Conservation (phyloP, 225 moss, liverwort and hornwort species). For the Lunularia cruciata region DNA sequence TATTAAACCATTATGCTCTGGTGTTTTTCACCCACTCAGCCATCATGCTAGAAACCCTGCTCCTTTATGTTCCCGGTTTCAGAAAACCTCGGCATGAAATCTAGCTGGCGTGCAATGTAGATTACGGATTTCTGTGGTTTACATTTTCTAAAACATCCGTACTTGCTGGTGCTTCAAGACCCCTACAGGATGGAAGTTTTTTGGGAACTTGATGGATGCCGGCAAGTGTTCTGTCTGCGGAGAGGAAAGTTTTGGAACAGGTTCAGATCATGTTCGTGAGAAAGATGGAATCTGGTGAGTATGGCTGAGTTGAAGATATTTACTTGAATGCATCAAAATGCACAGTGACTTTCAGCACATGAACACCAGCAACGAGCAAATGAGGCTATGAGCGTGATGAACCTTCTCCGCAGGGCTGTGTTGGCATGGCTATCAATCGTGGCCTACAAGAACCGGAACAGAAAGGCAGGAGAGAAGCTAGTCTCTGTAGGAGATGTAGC, state of each 20-base stretch:
- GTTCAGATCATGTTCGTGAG: constrained; percentile 92
- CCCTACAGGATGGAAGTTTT: constrained; percentile 96
- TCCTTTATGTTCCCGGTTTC: no score
- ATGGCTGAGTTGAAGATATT: not conserved
- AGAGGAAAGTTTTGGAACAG: constrained; percentile 96
- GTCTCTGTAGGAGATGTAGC: constrained; percentile 77
- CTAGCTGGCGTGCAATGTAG: no score
- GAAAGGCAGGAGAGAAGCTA: constrained; percentile 48
- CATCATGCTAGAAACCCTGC: no score
- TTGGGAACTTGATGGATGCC: constrained; percentile 92
- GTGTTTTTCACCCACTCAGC: no score
- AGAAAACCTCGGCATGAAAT: no score
- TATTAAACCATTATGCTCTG: no score
- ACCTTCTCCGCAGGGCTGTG: constrained; percentile 46
- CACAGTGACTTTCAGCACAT: not conserved
- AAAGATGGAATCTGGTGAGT: constrained; percentile 92
- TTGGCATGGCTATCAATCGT: constrained; percentile 60
- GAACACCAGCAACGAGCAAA: no score
- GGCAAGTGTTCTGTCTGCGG: constrained; percentile 83
- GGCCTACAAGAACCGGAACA: constrained; percentile 63
- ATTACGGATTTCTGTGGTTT: no score
- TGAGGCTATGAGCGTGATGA: no score
- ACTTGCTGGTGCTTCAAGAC: constrained; percentile 35
- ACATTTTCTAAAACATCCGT: not conserved
- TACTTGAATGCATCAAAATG: not conserved